Percentiles rank a stretch among this genome's conserved stretches.
These are phyloP conservation scores for Ustilago crameri DNA, from an alignment of 1,284 basidiomycete genomes.

Conservation along the genomic window DNA sequence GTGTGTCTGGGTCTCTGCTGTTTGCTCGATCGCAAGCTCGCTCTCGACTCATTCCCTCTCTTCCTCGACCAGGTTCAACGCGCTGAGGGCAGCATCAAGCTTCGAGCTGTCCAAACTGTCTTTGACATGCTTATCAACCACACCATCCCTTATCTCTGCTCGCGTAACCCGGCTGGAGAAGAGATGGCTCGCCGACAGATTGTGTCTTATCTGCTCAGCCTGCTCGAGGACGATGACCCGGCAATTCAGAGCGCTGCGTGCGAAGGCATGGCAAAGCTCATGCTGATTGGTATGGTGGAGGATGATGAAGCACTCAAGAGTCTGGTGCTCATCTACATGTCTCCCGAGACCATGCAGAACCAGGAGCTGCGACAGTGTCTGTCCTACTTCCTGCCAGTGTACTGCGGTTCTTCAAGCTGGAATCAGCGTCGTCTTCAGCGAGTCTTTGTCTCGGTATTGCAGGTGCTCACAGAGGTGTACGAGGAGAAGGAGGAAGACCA, in stretches of 20 bases:
- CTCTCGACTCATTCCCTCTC: conserved; percentile 86
- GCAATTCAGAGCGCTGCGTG: conserved; percentile 80
- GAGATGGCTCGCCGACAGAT: conserved; percentile 59
- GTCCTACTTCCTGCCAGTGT: conserved; percentile 94
- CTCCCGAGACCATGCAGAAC: conserved; percentile 85
- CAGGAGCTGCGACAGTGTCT: conserved; percentile 90
- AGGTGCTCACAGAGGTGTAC: conserved; percentile 77
- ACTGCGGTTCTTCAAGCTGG: conserved; percentile 82
- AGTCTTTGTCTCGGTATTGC: conserved; percentile 82
- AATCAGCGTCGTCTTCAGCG: conserved; percentile 85
- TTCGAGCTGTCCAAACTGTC: conserved; percentile 84
- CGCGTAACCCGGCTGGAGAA: conserved; percentile 60
- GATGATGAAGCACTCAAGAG: conserved; percentile 75
- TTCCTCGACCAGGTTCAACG: conserved; percentile 86
- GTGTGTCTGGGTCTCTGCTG: conserved; percentile 88
- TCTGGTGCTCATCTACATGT: conserved; percentile 85
- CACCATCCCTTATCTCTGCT: conserved; percentile 78
- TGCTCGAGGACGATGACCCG: conserved; percentile 76
- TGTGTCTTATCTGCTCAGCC: conserved; percentile 57
- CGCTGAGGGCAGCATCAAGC: conserved; percentile 80
- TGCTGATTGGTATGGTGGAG: conserved; percentile 77
- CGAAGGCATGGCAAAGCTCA: conserved; percentile 87
- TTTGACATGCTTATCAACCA: conserved; percentile 93
- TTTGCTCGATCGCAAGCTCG: conserved; percentile 89
- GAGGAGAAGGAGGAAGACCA: conserved; percentile 80